Conservation (phyloP, 1,284 basidiomycete species). For the Boletus subluridellus region DNA sequence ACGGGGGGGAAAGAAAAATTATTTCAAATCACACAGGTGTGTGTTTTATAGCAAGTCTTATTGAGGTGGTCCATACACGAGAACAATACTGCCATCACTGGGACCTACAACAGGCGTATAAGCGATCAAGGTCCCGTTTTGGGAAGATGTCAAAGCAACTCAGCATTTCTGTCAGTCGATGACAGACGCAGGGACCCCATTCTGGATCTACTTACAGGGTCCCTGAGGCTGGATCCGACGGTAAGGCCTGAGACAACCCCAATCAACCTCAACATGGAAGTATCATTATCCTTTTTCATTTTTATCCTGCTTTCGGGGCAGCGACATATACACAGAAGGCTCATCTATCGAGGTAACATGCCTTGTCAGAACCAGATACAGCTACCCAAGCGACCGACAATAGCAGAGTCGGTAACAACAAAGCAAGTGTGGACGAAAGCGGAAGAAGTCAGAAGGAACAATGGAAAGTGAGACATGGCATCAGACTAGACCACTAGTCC, state of each 20-base stretch:
- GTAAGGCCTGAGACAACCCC: not conserved
- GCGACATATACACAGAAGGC: not conserved
- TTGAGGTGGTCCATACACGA: conserved; percentile 4
- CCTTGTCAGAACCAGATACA: not conserved
- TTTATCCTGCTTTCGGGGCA: not conserved
- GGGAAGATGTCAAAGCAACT: conserved; percentile 22
- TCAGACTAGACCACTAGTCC: not conserved
- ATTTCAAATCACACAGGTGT: not conserved
- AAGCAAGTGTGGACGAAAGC: not conserved
- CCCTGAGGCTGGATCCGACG: not conserved
- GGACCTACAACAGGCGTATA: conserved; percentile 21
- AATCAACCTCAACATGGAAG: not conserved
- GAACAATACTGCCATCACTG: conserved; percentile 18
- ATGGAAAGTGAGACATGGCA: not conserved
- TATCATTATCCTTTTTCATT: not conserved
- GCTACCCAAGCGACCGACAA: not conserved
- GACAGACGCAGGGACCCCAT: not conserved
- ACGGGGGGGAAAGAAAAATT: not conserved
- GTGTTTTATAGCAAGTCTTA: conserved; percentile 9
- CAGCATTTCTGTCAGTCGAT: not conserved
- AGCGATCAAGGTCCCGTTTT: conserved; percentile 10
- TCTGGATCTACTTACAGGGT: not conserved
- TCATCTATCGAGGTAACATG: not conserved
- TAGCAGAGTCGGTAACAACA: not conserved
- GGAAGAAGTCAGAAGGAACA: not conserved